phyloP scores from a whole-genome alignment of 495 filamentous ascomycete species.

The Melanomma pulvis-pyrius region DNA sequence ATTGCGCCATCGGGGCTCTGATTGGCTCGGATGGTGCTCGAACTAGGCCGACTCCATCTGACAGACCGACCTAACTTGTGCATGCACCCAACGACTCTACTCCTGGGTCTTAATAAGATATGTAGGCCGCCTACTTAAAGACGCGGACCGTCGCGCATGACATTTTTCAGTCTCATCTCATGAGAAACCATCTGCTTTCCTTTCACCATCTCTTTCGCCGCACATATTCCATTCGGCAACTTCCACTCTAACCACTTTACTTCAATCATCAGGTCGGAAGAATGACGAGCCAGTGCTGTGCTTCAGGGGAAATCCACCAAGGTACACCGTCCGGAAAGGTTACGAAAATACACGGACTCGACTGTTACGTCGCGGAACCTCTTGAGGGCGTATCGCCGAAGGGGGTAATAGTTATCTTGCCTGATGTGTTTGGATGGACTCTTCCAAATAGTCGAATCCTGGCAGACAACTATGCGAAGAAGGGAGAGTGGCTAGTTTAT shows the following conservation, averaged over 20 bases:
- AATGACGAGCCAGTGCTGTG: conserved; percentile 37
- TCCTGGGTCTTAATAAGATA: neutral
- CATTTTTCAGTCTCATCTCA: too few relatives aligned
- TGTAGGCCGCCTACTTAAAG: neutral
- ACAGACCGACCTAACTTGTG: neutral
- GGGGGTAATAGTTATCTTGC: conserved; percentile 43
- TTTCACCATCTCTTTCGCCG: neutral
- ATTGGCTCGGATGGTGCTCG: neutral
- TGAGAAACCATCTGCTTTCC: neutral
- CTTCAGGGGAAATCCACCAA: conserved; percentile 39
- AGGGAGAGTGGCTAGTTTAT: conserved; percentile 31
- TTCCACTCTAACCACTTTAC: neutral
- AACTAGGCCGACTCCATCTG: neutral
- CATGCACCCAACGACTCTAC: neutral
- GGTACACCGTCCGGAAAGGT: conserved; percentile 37
- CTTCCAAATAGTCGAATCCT: conserved; percentile 42
- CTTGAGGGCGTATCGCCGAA: conserved; percentile 19
- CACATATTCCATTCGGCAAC: neutral
- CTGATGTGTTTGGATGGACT: conserved; percentile 42
- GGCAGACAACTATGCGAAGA: conserved; percentile 39
- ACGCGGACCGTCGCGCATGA: too few relatives aligned
- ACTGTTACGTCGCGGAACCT: conserved; percentile 37
- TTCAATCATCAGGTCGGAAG: neutral
- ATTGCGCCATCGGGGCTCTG: conserved; percentile 4
- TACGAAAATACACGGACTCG: conserved; percentile 39